These are phyloP conservation scores for Talaromyces borbonicus DNA, from an alignment of 495 filamentous ascomycete genomes.

Conservation along the genomic window DNA sequence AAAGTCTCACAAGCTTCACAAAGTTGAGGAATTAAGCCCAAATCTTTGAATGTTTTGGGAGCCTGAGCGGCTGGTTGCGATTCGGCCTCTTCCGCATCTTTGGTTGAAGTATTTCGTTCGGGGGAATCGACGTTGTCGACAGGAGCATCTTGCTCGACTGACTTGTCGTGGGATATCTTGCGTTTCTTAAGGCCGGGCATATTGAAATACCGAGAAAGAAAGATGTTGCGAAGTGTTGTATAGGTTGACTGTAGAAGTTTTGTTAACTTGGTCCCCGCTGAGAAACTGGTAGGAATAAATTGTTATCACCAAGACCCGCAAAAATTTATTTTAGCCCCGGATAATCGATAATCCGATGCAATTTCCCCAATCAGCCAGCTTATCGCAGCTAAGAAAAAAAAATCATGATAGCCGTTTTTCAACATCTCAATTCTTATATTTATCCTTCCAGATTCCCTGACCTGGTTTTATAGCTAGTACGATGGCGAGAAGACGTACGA, in stretches of 20 bases:
- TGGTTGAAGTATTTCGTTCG: background rate
- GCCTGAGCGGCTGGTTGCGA: background rate
- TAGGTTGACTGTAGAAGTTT: no score
- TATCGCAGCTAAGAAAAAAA: slow-evolving; percentile 28
- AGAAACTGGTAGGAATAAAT: background rate
- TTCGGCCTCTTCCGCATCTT: background rate
- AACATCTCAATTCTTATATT: background rate
- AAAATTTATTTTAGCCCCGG: slow-evolving; percentile 27
- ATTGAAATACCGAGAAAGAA: background rate
- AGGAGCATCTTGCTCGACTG: background rate
- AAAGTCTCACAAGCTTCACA: slow-evolving; percentile 76
- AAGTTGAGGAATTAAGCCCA: slow-evolving; percentile 79
- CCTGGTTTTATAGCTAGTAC: no score
- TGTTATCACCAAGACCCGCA: slow-evolving; percentile 6
- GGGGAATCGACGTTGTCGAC: background rate
- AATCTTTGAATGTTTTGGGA: slow-evolving; percentile 61
- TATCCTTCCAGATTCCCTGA: no score
- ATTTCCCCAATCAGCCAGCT: slow-evolving; percentile 26
- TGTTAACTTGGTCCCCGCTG: background rate
- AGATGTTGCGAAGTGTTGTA: background rate
- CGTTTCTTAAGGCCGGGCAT: slow-evolving; percentile 31
- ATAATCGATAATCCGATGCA: slow-evolving; percentile 29
- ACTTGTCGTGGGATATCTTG: slow-evolving; percentile 18
- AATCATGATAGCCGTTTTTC: background rate
- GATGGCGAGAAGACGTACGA: slow-evolving; percentile 77